Conservation (phyloP, 495 filamentous ascomycete genomes). For the Bryoglossum gracile region DNA sequence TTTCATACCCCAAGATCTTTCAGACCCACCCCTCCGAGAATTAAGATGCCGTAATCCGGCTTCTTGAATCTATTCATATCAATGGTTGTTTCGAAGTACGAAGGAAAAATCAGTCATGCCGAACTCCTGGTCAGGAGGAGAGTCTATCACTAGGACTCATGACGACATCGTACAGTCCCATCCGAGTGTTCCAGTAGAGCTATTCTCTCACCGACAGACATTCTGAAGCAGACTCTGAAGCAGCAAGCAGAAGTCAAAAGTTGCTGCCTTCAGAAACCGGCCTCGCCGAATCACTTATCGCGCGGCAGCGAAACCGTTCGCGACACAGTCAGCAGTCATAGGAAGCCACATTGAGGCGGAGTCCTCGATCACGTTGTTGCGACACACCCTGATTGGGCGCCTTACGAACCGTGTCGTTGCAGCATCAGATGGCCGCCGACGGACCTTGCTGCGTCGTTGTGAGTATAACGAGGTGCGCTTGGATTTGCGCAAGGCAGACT, state of each 20-base stretch:
- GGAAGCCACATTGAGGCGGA: slow-evolving; percentile 12
- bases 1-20: too few relatives aligned
- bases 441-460: too few relatives aligned
- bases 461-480: too few relatives aligned
- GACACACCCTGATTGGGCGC: slow-evolving; percentile 1
- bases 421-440: slow-evolving; percentile 31
- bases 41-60: too few relatives aligned
- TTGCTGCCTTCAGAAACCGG: slow-evolving; percentile 19
- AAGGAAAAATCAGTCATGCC: too few relatives aligned
- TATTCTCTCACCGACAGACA: too few relatives aligned
- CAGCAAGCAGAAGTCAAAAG: too few relatives aligned
- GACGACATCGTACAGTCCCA: background rate
- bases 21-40: too few relatives aligned
- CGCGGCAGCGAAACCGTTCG: background rate
- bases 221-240: too few relatives aligned
- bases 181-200: background rate
- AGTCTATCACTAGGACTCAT: background rate
- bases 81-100: too few relatives aligned
- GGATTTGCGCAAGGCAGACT: slow-evolving; percentile 43
- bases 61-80: too few relatives aligned
- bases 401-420: slow-evolving; percentile 27
- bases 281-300: slow-evolving; percentile 11
- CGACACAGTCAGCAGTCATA: background rate
- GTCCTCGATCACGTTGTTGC: slow-evolving; percentile 7
- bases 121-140: too few relatives aligned